These are phyloP conservation scores for Podospora conica DNA, from an alignment of 495 filamentous ascomycete genomes.

Conservation along the genomic window DNA sequence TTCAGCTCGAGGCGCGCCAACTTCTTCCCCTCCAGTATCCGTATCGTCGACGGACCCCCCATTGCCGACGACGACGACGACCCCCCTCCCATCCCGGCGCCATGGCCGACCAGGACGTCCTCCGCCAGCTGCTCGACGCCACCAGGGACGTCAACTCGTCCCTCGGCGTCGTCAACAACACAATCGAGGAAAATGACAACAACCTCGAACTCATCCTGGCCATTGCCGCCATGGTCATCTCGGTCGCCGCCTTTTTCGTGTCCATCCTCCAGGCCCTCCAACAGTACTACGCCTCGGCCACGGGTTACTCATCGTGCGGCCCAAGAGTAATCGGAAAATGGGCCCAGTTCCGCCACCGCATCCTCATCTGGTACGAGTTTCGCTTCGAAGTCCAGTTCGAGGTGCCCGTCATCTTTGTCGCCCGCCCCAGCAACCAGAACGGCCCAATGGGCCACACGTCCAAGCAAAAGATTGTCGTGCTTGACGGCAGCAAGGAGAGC, in stretches of 20 bases:
- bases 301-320: conserved; percentile 10
- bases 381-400: conserved; percentile 40
- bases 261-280: conserved; percentile 14
- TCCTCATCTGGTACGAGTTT: conserved; percentile 29
- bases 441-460: conserved; percentile 26
- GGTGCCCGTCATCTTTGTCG: conserved; percentile 38
- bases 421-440: conserved; percentile 25
- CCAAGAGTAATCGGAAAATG: conserved; percentile 30
- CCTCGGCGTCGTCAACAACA: background rate
- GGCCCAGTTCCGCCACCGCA: conserved; percentile 31
- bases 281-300: conserved; percentile 9
- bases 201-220: conserved; percentile 11
- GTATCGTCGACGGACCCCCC: too few relatives aligned
- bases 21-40: background rate
- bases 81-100: background rate
- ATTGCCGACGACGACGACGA: background rate
- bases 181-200: background rate
- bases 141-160: background rate
- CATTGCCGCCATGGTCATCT: conserved; percentile 20
- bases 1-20: background rate
- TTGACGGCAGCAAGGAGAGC: conserved; percentile 30
- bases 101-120: background rate
- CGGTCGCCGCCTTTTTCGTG: conserved; percentile 18
- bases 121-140: background rate
- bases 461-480: conserved; percentile 13